Evolutionary conservation across 768 basidiomycete species (phyloP).

Genomic region (Tylopilus plumbeoviolaceoides): DNA sequence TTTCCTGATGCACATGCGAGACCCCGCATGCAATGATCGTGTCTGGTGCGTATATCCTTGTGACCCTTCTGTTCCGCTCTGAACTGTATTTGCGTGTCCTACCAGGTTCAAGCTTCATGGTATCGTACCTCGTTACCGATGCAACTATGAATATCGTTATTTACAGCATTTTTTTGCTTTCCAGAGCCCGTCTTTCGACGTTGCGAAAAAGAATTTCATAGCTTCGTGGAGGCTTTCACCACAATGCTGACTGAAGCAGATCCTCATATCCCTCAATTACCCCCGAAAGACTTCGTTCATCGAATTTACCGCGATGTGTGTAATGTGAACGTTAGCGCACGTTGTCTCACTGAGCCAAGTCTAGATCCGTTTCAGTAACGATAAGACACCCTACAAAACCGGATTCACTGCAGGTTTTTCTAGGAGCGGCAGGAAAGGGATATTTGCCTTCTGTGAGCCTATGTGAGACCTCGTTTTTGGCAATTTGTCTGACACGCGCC

Average conservation of each 20-base stretch:
- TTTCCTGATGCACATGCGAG: conserved; percentile 66
- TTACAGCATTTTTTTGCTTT: neutral
- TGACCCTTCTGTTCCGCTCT: neutral
- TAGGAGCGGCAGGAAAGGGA: conserved; percentile 84
- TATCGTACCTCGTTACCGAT: conserved; percentile 20
- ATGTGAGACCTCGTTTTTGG: neutral
- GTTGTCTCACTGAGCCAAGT: conserved; percentile 2
- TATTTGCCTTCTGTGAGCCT: conserved; percentile 78
- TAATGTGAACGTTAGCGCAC: neutral
- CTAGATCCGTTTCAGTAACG: conserved; percentile 85
- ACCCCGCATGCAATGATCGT: conserved; percentile 79
- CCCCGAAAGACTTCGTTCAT: conserved; percentile 88
- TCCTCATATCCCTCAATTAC: conserved; percentile 79
- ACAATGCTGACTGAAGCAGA: conserved; percentile 68
- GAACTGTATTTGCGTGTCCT: neutral
- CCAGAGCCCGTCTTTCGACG: conserved; percentile 33
- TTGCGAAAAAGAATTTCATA: conserved; percentile 88
- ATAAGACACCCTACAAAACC: conserved; percentile 94
- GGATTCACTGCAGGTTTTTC: conserved; percentile 81
- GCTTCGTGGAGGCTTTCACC: conserved; percentile 72
- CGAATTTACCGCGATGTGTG: conserved; percentile 87
- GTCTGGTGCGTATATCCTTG: conserved; percentile 53
- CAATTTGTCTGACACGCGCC: conserved; percentile 5
- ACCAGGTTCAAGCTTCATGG: conserved; percentile 87
- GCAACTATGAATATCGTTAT: neutral